These are phyloP conservation scores for Seiridium unicorne DNA, from an alignment of 2,329 filamentous ascomycete species.

Conservation along the genomic window DNA sequence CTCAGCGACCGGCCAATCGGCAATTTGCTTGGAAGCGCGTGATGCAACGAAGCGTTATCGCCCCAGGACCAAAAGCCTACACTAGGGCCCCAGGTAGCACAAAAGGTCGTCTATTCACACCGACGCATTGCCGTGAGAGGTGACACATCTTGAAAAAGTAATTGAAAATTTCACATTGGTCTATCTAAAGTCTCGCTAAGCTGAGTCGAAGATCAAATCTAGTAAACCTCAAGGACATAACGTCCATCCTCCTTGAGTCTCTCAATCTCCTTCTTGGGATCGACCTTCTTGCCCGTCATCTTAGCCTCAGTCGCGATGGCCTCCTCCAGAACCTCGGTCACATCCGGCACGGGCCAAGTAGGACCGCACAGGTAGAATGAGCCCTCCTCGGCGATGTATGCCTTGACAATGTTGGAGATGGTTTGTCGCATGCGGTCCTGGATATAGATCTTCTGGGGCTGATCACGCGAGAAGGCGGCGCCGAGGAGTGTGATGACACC, in stretches of 20 bases:
- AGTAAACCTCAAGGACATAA: constrained; percentile 97
- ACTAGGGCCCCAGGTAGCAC: too few species aligned
- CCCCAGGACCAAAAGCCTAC: too few species aligned
- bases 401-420: constrained; percentile 75
- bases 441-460: constrained; percentile 98
- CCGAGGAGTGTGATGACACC: constrained; percentile 94
- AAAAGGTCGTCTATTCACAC: too few species aligned
- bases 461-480: constrained; percentile 92
- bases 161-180: background rate
- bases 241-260: constrained; percentile 90
- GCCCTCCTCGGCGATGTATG: constrained; percentile 84
- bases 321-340: constrained; percentile 91
- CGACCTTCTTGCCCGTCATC: constrained; percentile 73
- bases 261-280: constrained; percentile 89
- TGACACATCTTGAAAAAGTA: too few species aligned
- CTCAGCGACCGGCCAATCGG: too few species aligned
- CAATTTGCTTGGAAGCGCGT: too few species aligned
- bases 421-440: constrained; percentile 96
- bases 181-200: constrained; percentile 1
- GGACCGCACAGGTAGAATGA: constrained; percentile 97
- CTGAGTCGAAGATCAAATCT: constrained; percentile 26
- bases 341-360: constrained; percentile 97
- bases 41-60: too few species aligned
- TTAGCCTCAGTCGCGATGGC: constrained; percentile 77
- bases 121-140: too few species aligned